Evolutionary conservation across 192 early-diverging fungal genomes (phyloP), one percentile per base, ranked within the genome.

Genomic region (Mycoemilia scoparia): DNA sequence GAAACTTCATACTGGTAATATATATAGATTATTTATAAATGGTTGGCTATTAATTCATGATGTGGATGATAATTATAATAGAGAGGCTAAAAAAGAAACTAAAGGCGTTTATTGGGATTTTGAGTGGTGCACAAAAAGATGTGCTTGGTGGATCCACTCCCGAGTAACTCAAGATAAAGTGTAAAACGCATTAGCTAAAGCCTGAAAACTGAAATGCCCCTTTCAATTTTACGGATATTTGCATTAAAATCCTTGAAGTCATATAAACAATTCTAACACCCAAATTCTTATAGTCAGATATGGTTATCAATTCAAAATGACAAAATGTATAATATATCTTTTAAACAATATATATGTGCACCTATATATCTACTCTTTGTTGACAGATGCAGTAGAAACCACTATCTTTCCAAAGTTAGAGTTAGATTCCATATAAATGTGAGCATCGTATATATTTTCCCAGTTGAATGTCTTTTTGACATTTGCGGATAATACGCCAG

Each of bases 391-490:
- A 6, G 28, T 17, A 17, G n/a, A n/a, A n/a, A 73, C 54, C 1
- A 76, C 64, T 26, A 76, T 51, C 45, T 80, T 80, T 21, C 83
- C 83, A 16, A 61, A 70, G 20, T 54, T 69, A 10, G 44, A 7
- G 41, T 79, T 74, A 19, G 39, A 45, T 57, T 84, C 76, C 46
- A 87, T 51, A 33, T 73, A 65, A 34, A 40, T 29, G 45, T 84
- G 80, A 3, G 74, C 74, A 7, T 70, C 65, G 7, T 37, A 34
- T 38, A 87, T 75, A 26, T 79, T 49, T 16, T 62, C 59, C 78
- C 78, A 87, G 28, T 43, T 46, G 38, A 67, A 87, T 9, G 55
- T 63, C 41, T 45, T 55, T 51, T 76, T 69, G 40, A 84, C 47
- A 20, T 66, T 42, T 29, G 65, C 36, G 32, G 65, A 43, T 2